A percentile compares a stretch with the other conserved stretches of the same genome.
These are phyloP conservation scores for Trichoderma endophyticum DNA, from an alignment of 2,329 filamentous ascomycete species.

Conservation along the genomic window DNA sequence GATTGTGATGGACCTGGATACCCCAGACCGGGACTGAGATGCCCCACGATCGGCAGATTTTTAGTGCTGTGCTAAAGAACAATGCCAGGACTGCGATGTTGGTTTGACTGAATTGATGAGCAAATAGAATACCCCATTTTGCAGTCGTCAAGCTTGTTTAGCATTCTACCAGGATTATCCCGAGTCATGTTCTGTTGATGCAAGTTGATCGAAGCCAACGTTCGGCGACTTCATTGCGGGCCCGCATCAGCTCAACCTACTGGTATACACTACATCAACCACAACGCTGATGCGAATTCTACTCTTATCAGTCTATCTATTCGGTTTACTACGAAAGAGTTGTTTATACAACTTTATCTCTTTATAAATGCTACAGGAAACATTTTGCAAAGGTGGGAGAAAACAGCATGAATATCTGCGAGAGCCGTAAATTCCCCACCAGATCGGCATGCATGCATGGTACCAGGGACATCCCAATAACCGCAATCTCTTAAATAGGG, in stretches of 20 bases:
- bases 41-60: conserved; percentile 9
- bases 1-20: conserved; percentile 6
- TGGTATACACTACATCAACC: background rate
- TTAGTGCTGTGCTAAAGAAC: background rate
- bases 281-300: background rate
- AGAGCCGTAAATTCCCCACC: background rate
- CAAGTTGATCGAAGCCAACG: background rate
- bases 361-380: background rate
- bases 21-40: background rate
- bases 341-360: rapidly evolving
- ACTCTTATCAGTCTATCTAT: background rate
- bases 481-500: background rate
- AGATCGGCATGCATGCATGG: conserved; percentile 1
- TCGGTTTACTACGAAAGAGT: background rate
- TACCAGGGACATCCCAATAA: background rate
- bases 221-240: background rate
- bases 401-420: background rate
- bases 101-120: background rate
- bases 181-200: background rate
- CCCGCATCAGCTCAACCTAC: background rate
- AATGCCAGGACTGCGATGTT: background rate
- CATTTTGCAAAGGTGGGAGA: background rate
- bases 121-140: background rate
- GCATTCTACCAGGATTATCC: background rate
- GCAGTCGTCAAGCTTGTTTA: background rate